Evolutionary conservation across 345 rosid genomes (phyloP), one percentile per base, ranked within the genome.

Genomic region (Noccaea bulbosa): DNA sequence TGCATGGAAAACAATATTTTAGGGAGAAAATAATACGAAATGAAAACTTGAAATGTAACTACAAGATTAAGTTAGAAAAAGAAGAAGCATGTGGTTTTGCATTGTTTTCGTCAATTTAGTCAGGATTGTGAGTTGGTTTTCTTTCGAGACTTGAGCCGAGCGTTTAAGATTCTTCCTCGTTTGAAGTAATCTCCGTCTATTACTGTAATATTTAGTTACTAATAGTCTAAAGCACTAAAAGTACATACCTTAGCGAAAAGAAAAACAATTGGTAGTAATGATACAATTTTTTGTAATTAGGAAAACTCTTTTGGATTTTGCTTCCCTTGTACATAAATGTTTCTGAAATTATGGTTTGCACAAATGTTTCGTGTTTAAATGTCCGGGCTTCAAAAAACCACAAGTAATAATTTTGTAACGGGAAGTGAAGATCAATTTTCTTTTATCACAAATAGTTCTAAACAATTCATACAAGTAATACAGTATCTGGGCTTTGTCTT

Each of bases 31-130:
- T 7, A 11, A 49, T 33, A 6, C 27, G 27, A 63, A 72, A 63
- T 43, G 6, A 11, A 47, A 63, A 22, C 0, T 44, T 72, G 56
- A 72, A 72, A 44, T 17, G 34, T 3, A 11, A 39, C 30, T 11
- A 41, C 33, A 72, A 53, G 64, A 43, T 8, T 41, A 59, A 9
- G 10, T 5, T 8, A 11, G 44, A 41, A 55, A 24, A 2, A 15
- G 39, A 38, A 8, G 12, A 14, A 34, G 74, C 94, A 91, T 83
- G 97, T 91, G 95, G 62, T 81, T 52, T 61, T 85, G 85, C 97
- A 84, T 91, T 62, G 95, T 84, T 87, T 91, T 88, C 91, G 81
- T 72, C 81, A 84, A 83, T n/a, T 22, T 45, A 38, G 78, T 76
- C 81, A 80, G 76, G 67, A 58, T 57, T 69, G 52, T 72, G 75